A percentile compares a stretch with the other conserved stretches of the same genome.
These are phyloP conservation scores for Symbiodinium natans DNA, from an alignment of 73 alveolate genomes.

Conservation along the genomic window DNA sequence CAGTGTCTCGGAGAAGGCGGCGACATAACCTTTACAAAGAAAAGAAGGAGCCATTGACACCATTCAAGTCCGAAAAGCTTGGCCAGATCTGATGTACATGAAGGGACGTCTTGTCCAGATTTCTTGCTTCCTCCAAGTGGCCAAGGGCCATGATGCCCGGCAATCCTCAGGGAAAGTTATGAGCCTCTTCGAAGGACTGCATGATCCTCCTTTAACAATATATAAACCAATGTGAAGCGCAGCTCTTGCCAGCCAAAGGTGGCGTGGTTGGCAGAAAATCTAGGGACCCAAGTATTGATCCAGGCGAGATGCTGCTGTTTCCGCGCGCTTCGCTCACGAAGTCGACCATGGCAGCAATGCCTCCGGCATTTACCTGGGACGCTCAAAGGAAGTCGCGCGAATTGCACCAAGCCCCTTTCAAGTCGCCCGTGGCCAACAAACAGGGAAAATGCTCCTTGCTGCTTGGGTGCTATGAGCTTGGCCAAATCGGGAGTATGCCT, in stretches of 20 bases:
- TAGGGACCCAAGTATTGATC: neutral
- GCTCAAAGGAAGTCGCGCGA: neutral
- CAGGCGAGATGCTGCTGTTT: neutral
- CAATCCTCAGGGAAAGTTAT: neutral
- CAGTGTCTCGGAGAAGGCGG: conserved; percentile 96
- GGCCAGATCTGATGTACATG: neutral
- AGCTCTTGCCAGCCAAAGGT: neutral
- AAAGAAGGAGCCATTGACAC: neutral
- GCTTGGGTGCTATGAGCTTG: conserved; percentile 18
- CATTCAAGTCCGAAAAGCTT: neutral
- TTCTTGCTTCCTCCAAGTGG: neutral
- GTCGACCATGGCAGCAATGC: conserved; percentile 99
- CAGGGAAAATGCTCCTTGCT: too few relatives aligned
- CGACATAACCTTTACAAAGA: conserved; percentile 35
- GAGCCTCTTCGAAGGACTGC: neutral
- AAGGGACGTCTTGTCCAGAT: too few relatives aligned
- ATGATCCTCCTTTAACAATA: neutral
- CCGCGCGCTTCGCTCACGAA: conserved; percentile 97
- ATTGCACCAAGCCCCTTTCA: neutral
- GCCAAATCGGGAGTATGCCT: conserved; percentile 75
- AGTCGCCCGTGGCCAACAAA: neutral
- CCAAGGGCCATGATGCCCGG: conserved; percentile 99
- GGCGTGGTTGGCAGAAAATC: neutral
- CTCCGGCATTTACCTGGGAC: conserved; percentile 98
- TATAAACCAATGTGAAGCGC: neutral